These are phyloP conservation scores for Camelina sativa DNA, from an alignment of 345 rosid species.

Conservation along the genomic window DNA sequence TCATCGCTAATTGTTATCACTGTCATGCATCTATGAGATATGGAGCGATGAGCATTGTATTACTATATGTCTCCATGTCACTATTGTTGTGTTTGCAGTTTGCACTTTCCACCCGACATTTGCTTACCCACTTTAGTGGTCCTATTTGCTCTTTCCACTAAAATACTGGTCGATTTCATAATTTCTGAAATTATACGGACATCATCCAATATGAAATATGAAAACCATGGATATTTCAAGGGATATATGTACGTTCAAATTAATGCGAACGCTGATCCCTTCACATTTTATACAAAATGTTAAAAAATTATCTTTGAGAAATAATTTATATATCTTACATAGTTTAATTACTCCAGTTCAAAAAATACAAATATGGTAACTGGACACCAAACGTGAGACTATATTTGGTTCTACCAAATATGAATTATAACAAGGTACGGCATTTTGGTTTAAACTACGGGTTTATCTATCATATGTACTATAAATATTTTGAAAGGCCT, in stretches of 20 bases:
- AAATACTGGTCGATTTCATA: slow-evolving; percentile 32
- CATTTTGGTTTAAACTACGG: not conserved
- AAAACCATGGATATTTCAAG: slow-evolving; percentile 11
- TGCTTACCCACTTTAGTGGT: slow-evolving; percentile 43
- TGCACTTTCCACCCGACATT: slow-evolving; percentile 44
- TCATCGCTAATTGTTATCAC: slow-evolving; percentile 27
- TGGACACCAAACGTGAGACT: not conserved
- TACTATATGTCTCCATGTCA: slow-evolving; percentile 32
- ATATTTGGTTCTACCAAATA: not conserved
- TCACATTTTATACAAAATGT: not conserved
- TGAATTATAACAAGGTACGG: not conserved
- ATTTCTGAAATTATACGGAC: slow-evolving; percentile 30
- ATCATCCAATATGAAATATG: slow-evolving; percentile 18
- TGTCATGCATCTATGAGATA: slow-evolving; percentile 6
- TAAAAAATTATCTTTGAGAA: not conserved
- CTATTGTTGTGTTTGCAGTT: slow-evolving; percentile 24
- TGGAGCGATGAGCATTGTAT: slow-evolving; percentile 22
- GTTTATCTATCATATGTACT: not conserved
- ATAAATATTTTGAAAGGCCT: not conserved
- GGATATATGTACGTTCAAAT: slow-evolving; percentile 3
- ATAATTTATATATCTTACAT: not conserved
- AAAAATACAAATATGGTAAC: not conserved
- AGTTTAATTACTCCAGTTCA: not conserved
- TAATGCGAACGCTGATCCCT: not conserved
- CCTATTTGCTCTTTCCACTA: slow-evolving; percentile 37